These are phyloP conservation scores for Senna tora DNA, from an alignment of 306 rosid genomes.

Conservation along the genomic window DNA sequence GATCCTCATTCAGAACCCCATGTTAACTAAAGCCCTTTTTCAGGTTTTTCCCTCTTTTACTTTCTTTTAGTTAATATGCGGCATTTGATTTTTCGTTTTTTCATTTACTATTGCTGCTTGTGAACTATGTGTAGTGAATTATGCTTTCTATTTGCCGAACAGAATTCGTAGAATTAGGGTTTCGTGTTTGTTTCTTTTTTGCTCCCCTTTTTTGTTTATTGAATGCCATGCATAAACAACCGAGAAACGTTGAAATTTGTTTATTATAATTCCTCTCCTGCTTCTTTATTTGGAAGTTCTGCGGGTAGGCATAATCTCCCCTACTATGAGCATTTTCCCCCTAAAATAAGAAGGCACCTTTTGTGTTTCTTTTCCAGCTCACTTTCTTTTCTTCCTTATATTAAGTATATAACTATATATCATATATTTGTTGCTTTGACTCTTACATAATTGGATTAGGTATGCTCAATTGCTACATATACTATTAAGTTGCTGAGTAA, in stretches of 20 bases:
- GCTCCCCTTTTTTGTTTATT: not conserved
- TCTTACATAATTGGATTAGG: not conserved
- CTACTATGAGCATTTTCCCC: not conserved
- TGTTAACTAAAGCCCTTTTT: slow-evolving; percentile 88
- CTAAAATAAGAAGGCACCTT: not conserved
- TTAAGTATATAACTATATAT: no score
- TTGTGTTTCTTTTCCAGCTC: not conserved
- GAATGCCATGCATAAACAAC: not conserved
- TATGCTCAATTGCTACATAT: not conserved
- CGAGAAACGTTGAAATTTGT: not conserved
- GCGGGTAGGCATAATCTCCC: not conserved
- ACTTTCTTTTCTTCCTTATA: not conserved
- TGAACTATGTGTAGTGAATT: not conserved
- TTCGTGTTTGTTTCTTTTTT: not conserved
- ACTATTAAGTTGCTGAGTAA: not conserved
- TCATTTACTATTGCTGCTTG: not conserved
- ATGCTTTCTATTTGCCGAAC: not conserved
- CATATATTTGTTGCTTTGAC: not conserved
- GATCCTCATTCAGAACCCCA: slow-evolving; percentile 93
- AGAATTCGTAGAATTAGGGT: slow-evolving; percentile 26
- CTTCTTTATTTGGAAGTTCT: not conserved
- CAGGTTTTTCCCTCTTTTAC: slow-evolving; percentile 58
- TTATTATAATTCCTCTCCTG: not conserved
- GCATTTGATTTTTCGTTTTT: not conserved
- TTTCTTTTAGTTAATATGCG: not conserved